These are phyloP conservation scores for Trametes coccinea DNA, from an alignment of 768 basidiomycete species.

Conservation along the genomic window DNA sequence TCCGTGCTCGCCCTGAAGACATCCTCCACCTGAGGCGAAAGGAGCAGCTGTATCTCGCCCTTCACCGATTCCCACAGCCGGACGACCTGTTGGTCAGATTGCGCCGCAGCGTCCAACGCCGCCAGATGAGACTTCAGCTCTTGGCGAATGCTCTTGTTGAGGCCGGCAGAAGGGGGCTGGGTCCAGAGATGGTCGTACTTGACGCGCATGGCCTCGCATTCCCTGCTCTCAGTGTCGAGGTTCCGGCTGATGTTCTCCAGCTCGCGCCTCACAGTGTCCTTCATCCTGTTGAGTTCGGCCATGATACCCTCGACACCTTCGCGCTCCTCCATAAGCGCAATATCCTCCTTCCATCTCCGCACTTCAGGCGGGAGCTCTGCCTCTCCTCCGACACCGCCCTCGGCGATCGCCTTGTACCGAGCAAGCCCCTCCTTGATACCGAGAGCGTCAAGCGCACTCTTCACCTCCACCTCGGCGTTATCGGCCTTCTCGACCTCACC, in stretches of 20 bases:
- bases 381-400: conserved; percentile 59
- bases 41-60: conserved; percentile 62
- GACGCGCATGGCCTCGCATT: conserved; percentile 87
- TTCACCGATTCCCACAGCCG: conserved; percentile 70
- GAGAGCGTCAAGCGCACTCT: conserved; percentile 77
- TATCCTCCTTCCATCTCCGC: conserved; percentile 72
- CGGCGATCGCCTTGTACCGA: conserved; percentile 70
- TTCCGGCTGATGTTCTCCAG: conserved; percentile 64
- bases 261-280: conserved; percentile 55
- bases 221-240: conserved; percentile 79
- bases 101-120: conserved; percentile 73
- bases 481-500: conserved; percentile 88
- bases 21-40: conserved; percentile 60
- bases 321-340: conserved; percentile 63
- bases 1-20: conserved; percentile 58
- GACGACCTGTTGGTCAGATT: conserved; percentile 76
- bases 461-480: conserved; percentile 74
- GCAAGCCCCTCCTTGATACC: conserved; percentile 72
- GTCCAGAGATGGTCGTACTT: conserved; percentile 87
- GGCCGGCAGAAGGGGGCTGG: conserved; percentile 76
- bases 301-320: conserved; percentile 69
- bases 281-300: conserved; percentile 56
- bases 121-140: conserved; percentile 77
- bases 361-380: conserved; percentile 74
- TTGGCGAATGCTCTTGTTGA: conserved; percentile 69